phyloP scores from a whole-genome alignment of 2,329 filamentous ascomycete genomes.

The Fusarium mexicanum region DNA sequence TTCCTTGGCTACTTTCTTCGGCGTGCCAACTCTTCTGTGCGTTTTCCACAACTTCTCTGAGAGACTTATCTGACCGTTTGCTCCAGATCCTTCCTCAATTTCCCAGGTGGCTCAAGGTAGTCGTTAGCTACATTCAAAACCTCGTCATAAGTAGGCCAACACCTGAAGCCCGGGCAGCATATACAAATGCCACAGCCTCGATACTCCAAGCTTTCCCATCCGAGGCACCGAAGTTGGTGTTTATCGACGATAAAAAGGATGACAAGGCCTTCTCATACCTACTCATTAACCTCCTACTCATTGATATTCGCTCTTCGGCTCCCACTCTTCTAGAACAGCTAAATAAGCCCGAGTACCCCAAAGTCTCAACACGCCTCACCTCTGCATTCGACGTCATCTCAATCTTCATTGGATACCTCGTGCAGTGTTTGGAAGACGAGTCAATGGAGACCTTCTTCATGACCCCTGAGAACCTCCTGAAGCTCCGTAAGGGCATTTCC shows the following conservation, averaged over 20 bases:
- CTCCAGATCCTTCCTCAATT: slow-evolving; percentile 58
- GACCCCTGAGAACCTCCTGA: slow-evolving; percentile 68
- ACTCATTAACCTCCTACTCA: slow-evolving; percentile 70
- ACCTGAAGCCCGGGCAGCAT: slow-evolving; percentile 64
- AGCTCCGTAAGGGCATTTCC: slow-evolving; percentile 66
- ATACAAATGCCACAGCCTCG: slow-evolving; percentile 66
- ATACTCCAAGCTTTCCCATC: slow-evolving; percentile 66
- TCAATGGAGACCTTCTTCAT: slow-evolving; percentile 54
- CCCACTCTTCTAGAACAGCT: slow-evolving; percentile 68
- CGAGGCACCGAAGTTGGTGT: slow-evolving; percentile 59
- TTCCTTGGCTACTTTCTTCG: slow-evolving; percentile 65
- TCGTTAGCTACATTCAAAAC: slow-evolving; percentile 60
- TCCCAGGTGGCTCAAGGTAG: slow-evolving; percentile 62
- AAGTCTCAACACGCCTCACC: slow-evolving; percentile 63
- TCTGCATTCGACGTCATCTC: slow-evolving; percentile 71
- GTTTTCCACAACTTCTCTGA: slow-evolving; percentile 20
- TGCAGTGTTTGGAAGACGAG: slow-evolving; percentile 63
- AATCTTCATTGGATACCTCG: slow-evolving; percentile 67
- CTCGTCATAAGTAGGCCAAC: slow-evolving; percentile 66
- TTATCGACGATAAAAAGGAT: slow-evolving; percentile 55
- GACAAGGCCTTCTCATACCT: slow-evolving; percentile 69
- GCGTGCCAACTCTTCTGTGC: slow-evolving; percentile 59
- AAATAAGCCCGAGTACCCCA: slow-evolving; percentile 63
- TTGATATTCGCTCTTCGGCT: slow-evolving; percentile 71
- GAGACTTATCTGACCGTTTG: slow-evolving; percentile 9